These are phyloP conservation scores for Leishmania tarentolae DNA, from an alignment of 208 protist genomes.

Conservation along the genomic window DNA sequence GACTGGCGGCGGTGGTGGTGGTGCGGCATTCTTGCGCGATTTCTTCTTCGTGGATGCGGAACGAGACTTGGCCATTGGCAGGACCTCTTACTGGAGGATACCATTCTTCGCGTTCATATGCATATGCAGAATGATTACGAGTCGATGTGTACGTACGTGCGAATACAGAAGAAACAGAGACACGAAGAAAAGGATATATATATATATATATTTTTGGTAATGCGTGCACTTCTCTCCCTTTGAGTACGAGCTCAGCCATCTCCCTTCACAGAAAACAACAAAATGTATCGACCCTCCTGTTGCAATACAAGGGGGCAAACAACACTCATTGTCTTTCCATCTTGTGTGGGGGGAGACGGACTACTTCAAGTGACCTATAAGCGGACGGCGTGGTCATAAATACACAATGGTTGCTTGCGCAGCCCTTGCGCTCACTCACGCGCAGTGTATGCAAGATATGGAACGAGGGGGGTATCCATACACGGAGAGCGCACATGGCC, in stretches of 20 bases:
- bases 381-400: background rate
- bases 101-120: background rate
- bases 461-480: background rate
- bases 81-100: background rate
- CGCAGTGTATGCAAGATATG: background rate
- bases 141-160: background rate
- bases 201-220: background rate
- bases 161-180: background rate
- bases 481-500: background rate
- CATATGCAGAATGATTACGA: background rate
- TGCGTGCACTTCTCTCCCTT: background rate
- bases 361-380: background rate
- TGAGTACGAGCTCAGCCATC: background rate
- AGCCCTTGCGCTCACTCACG: background rate
- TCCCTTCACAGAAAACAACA: background rate
- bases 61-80: slow-evolving; percentile 13
- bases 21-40: slow-evolving; percentile 33
- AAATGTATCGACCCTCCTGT: background rate
- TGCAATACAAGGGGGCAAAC: background rate
- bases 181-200: too few species aligned
- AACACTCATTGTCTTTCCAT: background rate
- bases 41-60: slow-evolving; percentile 29
- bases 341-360: background rate
- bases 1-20: slow-evolving; percentile 63
- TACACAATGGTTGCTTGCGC: background rate